phyloP scores from a whole-genome alignment of 108 stramenopile genomes.

The Stephanodiscus triporus region DNA sequence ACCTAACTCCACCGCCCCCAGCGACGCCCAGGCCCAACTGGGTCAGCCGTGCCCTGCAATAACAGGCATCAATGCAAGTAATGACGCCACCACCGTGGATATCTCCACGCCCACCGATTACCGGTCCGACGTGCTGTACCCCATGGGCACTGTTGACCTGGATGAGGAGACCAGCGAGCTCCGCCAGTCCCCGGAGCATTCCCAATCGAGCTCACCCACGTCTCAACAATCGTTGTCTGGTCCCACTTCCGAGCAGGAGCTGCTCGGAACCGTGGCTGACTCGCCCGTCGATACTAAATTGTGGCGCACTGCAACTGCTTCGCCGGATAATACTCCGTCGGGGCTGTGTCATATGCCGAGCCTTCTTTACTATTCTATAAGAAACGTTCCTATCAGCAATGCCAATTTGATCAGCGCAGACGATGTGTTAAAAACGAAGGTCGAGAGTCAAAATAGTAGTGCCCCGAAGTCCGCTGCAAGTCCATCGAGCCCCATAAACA shows the following conservation, averaged over 20 bases:
- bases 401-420: too few species aligned
- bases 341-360: neutral
- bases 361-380: neutral
- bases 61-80: neutral
- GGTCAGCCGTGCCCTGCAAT: neutral
- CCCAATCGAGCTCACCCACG: neutral
- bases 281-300: neutral
- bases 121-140: neutral
- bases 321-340: neutral
- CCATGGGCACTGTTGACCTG: neutral
- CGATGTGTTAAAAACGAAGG: too few species aligned
- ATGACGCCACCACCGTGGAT: neutral
- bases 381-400: too few species aligned
- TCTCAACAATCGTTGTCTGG: neutral
- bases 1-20: too few species aligned
- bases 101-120: neutral
- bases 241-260: neutral
- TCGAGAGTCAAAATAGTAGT: too few species aligned
- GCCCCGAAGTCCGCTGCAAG: too few species aligned
- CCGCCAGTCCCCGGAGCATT: conserved; percentile 1
- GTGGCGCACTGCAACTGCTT: neutral
- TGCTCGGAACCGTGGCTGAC: neutral
- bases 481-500: too few species aligned
- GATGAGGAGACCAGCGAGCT: neutral
- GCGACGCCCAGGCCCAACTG: too few species aligned